These are phyloP conservation scores for Eucalyptus urophylla DNA, from an alignment of 345 rosid species.

Conservation along the genomic window DNA sequence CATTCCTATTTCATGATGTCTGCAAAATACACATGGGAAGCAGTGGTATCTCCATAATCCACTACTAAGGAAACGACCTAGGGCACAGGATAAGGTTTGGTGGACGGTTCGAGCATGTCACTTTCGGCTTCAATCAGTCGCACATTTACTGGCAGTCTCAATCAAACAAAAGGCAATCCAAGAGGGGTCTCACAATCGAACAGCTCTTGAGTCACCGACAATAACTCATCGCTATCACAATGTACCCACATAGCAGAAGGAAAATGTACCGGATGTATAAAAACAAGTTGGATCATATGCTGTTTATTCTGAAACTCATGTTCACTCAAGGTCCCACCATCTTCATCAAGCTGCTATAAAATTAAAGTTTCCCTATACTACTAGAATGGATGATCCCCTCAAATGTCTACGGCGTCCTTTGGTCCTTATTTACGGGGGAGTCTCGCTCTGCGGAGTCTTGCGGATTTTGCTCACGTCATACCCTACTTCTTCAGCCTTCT, in stretches of 20 bases:
- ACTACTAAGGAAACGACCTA: neutral
- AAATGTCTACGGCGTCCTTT: conserved; percentile 54
- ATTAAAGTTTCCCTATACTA: conserved; percentile 2
- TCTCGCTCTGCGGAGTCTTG: conserved; percentile 55
- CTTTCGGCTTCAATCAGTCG: neutral
- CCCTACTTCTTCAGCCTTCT: conserved; percentile 45
- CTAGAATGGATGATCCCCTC: conserved; percentile 71
- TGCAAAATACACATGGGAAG: neutral
- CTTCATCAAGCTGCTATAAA: neutral
- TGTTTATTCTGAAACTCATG: neutral
- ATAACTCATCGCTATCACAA: neutral
- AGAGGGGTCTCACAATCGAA: neutral
- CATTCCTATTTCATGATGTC: neutral
- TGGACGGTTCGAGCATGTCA: neutral
- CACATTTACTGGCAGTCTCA: neutral
- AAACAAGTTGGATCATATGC: neutral
- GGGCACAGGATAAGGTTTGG: neutral
- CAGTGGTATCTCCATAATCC: neutral
- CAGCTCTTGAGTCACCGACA: neutral
- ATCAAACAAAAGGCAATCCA: neutral
- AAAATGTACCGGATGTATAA: neutral
- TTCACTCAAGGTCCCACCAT: neutral
- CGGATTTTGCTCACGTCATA: conserved; percentile 67
- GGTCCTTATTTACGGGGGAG: conserved; percentile 49
- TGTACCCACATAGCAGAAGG: neutral